Conservation (phyloP, 2,329 filamentous ascomycete genomes). For the Ceratocystis cacaofunesta region DNA sequence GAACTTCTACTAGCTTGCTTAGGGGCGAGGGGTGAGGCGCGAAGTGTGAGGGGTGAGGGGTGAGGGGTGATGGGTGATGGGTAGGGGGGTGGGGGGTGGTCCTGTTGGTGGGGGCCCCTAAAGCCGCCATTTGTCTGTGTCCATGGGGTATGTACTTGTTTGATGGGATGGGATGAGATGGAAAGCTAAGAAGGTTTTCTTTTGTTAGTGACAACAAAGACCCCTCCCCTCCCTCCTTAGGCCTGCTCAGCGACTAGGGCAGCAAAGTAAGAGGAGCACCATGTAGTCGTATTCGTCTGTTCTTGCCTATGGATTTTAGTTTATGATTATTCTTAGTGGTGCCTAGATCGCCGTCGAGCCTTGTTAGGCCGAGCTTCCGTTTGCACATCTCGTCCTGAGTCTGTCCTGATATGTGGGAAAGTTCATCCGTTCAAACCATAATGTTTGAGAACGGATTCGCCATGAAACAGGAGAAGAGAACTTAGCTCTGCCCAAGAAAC, state of each 20-base stretch:
- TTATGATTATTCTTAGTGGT: background rate
- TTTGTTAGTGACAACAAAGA: too few relatives aligned
- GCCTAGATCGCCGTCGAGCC: background rate
- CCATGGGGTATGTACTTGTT: too few relatives aligned
- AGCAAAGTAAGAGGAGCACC: background rate
- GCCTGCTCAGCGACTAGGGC: background rate
- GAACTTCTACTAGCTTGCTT: background rate
- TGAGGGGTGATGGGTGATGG: too few relatives aligned
- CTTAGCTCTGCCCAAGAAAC: background rate
- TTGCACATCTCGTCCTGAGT: background rate
- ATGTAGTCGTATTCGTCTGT: background rate
- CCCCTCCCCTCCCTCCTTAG: too few relatives aligned
- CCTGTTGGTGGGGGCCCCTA: too few relatives aligned
- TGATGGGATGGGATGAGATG: too few relatives aligned
- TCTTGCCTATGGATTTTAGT: background rate
- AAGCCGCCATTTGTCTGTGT: too few relatives aligned
- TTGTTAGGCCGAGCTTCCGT: background rate
- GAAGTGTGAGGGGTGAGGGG: too few relatives aligned
- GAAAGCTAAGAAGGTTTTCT: too few relatives aligned
- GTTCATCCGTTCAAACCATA: background rate
- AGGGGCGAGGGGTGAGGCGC: background rate
- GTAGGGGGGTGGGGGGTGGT: background rate
- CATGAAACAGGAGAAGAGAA: background rate
- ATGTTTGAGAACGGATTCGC: background rate
- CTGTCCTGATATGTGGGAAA: background rate